phyloP scores from a whole-genome alignment of 257 asterid genomes.

The Misopates orontium region DNA sequence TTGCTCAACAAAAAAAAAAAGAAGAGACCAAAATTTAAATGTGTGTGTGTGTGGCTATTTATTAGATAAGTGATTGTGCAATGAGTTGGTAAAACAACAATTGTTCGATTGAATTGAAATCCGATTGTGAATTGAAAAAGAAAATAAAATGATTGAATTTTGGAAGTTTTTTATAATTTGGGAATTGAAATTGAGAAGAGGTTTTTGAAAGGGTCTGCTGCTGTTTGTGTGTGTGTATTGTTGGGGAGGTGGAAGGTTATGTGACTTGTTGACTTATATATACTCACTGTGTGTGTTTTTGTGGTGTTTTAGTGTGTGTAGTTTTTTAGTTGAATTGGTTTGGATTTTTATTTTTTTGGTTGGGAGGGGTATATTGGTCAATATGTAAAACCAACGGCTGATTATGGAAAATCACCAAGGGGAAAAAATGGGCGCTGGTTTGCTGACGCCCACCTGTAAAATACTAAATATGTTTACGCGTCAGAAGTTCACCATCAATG shows the following conservation, averaged over 20 bases:
- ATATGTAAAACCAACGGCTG: not conserved
- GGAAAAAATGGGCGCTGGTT: slow-evolving; percentile 20
- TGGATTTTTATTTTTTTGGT: too few species aligned
- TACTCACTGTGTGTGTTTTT: slow-evolving; percentile 15
- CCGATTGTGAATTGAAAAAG: not conserved
- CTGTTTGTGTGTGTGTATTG: slow-evolving; percentile 23
- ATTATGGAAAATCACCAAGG: slow-evolving; percentile 19
- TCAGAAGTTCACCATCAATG: too few species aligned
- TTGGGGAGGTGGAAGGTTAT: slow-evolving; percentile 35
- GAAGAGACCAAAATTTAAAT: slow-evolving; percentile 2
- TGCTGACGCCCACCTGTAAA: slow-evolving; percentile 25
- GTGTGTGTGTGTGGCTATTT: slow-evolving; percentile 25
- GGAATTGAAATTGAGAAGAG: slow-evolving; percentile 24
- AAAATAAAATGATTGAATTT: too few species aligned
- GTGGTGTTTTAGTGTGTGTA: slow-evolving; percentile 15
- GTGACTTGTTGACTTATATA: slow-evolving; percentile 23
- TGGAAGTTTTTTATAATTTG: too few species aligned
- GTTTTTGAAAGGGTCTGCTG: slow-evolving; percentile 46
- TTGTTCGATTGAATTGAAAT: slow-evolving; percentile 27
- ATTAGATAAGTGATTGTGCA: slow-evolving; percentile 22
- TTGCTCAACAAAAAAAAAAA: too few species aligned
- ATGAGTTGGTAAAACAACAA: slow-evolving; percentile 21
- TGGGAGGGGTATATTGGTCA: slow-evolving; percentile 35
- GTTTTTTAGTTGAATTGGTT: slow-evolving; percentile 34
- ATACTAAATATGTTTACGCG: too few species aligned